Base-by-base conservation (phyloP, 2,329 filamentous ascomycete species). In the Exophiala aquamarina region DNA sequence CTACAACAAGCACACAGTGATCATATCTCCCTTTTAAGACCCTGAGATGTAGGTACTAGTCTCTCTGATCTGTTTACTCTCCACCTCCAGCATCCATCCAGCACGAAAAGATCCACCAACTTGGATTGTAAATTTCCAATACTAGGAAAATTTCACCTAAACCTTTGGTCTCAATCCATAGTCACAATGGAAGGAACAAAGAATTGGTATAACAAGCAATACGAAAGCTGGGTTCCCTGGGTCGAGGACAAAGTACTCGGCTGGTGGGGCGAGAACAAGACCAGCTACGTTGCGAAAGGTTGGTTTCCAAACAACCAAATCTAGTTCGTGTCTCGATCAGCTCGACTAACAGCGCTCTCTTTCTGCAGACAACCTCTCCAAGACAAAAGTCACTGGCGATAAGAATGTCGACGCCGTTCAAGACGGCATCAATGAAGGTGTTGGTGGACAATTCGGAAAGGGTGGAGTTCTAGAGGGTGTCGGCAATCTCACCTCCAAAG, bases 231-330 rank as follows among this genome's bases (percentile, higher is more conserved):
- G 86, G 77, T 87, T 63, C 86, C 86, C 1, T 89, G 86, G 85
- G 71, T 88, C 47, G 85, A 89, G 66, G 86, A 89, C 64, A 66
- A 81, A 49, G 87, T 87, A 64, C 75, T 89, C 20, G 74, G 76
- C 42, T 88, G 80, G 74, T 88, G 88, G 66, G 86, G 83, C 59
- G 84, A 83, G 54, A 89, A 89, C 75, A 88, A 89, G 68, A 79
- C 83, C 4, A 84, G 79, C 63, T 89, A 89, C 60, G 73, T 80
- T 4, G 76, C 84, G 2, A 87, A 84, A 67, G 77, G 85, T 87
- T 65, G 26, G 70, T n/a, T n/a, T 29, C 26, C 28, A 31, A 9
- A n/a, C 28, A 31, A 31, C n/a, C 9, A n/a, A n/a, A n/a, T n/a
- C n/a, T n/a, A n/a, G n/a, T n/a, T n/a, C n/a, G n/a, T n/a, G n/a